Evolutionary conservation across 2,329 filamentous ascomycete species (phyloP), one percentile per base, ranked within the genome.

Genomic region (Botrytis hyacinthi): DNA sequence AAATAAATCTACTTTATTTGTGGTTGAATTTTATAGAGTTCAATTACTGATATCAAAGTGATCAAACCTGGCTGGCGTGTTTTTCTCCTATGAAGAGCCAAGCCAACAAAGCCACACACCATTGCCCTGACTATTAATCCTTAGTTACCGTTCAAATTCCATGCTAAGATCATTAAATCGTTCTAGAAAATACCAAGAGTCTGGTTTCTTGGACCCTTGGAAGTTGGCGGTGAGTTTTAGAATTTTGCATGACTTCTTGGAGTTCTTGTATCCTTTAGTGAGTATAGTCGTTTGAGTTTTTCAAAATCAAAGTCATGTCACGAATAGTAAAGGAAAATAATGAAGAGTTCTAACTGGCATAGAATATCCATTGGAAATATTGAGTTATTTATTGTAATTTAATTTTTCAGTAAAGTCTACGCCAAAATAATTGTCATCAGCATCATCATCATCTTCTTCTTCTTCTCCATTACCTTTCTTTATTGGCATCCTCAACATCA

Each of bases 131-230:
- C 46, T 67, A 40, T 35, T 32, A 66, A 54, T 40, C 9, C 26
- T 51, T 67, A 54, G 65, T 35, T 40, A 26, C 65, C 46, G 26
- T 51, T 67, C 65, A 26, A 54, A 12, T 46, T 40, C 14, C 46
- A 65, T 46, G 29, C 26, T 40, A 54, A 14, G 16, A 54, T 54
- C 8, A 29, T 22, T 54, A 22, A n/a, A 20, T 54, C 26, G 46
- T 68, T 68, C 46, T 54, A 51, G 65, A 68, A 54, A 29, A 68
- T 26, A 54, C 46, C 20, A 68, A 68, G 65, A 68, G 46, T n/a
- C 9, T 40, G 48, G 10, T 29, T 20, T 35, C 46, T 22, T 48
- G 7, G 44, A 35, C 20, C 12, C 29, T 66, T 66, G 63, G 20
- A 32, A 32, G 12, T n/a, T 48, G 63, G 42, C 42, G 29, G 12